Base-by-base conservation (phyloP, 345 rosid genomes). In the Streptanthus diversifolius region DNA sequence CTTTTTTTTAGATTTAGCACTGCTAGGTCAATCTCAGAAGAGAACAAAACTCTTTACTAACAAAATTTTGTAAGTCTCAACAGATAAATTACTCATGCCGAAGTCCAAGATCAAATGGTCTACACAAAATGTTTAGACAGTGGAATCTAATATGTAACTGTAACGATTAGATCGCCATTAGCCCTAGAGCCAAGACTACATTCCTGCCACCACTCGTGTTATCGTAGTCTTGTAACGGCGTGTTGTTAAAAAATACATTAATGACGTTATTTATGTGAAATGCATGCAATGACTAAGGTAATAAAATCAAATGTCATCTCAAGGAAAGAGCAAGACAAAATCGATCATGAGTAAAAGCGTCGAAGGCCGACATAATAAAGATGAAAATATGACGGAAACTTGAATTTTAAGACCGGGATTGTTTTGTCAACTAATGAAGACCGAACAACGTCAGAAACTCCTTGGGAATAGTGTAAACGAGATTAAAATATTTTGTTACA, bases 381-480 rank as follows among this genome's bases (percentile, higher is more conserved):
- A 22, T 41, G 27, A 41, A 21, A 53, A 40, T 18, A 63, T 58
- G 40, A 39, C 8, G 37, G 44, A 63, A 63, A 45, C 57, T 64
- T 43, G 48, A 25, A 33, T 53, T 54, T 11, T 3, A 12, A 32
- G 65, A 55, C 39, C 48, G 12, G 39, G 21, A 33, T 73, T 64
- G 66, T 65, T 55, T 73, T 56, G 71, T 73, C 58, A 63, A 71
- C 62, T 3, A 62, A 51, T 32, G 49, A 5, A 71, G 51, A 60
- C 41, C 37, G 8, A 33, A 44, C 18, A 36, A 45, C 71, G 15
- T 35, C 15, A 65, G 52, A 44, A 45, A 56, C 19, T 25, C 72
- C 1, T 66, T 5, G 77, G 72, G 66, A 73, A 73, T 44, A 22
- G 65, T 25, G 77, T 35, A 55, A 57, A 41, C 22, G 21, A 55